These are phyloP conservation scores for Penicillium decumbens DNA, from an alignment of 2,329 filamentous ascomycete species.

Conservation along the genomic window DNA sequence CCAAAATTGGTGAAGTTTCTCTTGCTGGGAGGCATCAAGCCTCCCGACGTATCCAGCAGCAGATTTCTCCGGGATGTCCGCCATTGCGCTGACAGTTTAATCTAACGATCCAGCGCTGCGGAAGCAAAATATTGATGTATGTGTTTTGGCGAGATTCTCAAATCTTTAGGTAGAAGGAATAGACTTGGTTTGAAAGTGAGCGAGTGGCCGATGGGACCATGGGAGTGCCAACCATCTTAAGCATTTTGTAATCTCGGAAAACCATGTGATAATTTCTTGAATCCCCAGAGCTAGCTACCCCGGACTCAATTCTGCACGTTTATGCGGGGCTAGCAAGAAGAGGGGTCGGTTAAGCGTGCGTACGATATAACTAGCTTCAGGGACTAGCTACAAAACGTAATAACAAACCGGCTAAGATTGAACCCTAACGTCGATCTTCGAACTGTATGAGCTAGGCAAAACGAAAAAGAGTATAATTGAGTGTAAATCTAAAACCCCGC, in stretches of 20 bases:
- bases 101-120: not conserved
- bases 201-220: not conserved
- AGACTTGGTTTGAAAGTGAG: not conserved
- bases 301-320: not conserved
- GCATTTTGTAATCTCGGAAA: not conserved
- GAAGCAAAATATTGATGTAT: not conserved
- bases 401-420: not conserved
- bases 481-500: not conserved
- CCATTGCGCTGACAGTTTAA: no score
- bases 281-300: not conserved
- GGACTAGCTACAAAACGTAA: not conserved
- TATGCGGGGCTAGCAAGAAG: slow-evolving; percentile 3
- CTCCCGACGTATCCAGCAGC: slow-evolving; percentile 13
- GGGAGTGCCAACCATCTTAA: not conserved
- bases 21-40: slow-evolving; percentile 12
- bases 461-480: not conserved
- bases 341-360: slow-evolving; percentile 1
- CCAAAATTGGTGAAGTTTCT: slow-evolving; percentile 16
- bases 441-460: not conserved
- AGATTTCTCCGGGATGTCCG: not conserved
- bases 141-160: not conserved
- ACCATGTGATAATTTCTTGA: slow-evolving; percentile 3
- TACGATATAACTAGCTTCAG: not conserved
- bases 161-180: not conserved
- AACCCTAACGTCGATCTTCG: not conserved